Evolutionary conservation across 2,329 filamentous ascomycete species (phyloP), one percentile per base, ranked within the genome.

Genomic region (Aspergillus texensis): DNA sequence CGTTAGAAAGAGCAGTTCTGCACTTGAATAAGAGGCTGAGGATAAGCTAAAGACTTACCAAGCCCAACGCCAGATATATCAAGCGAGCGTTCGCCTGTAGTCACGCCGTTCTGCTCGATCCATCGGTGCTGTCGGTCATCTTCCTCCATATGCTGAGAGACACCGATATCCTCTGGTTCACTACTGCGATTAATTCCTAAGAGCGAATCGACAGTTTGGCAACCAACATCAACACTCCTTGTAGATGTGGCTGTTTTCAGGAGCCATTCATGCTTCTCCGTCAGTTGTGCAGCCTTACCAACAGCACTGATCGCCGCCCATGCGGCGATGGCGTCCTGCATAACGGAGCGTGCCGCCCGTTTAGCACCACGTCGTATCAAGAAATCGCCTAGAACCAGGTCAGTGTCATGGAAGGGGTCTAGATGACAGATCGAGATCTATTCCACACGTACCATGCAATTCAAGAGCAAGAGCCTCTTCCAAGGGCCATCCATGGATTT

Each of bases 391-490:
- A 55, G 24, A 12, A 46, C 53, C 16, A 46, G 12, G 34, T 67
- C 59, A 65, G 41, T 59, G n/a, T 28, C 28, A 21, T 24, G 45
- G 41, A 30, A 55, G 32, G 14, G n/a, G 24, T 24, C n/a, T 58
- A 26, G n/a, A 63, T 28, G 24, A 50, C n/a, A 58, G 4, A 43
- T 12, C 43, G 50, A 54, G 5, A 45, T 43, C 39, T n/a, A 34
- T 32, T 21, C n/a, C 39, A 26, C 21, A 63, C 69, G 54, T 69
- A 75, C 81, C 86, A 68, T 89, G 88, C n/a, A 89, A 73, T 74
- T 90, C 88, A 45, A 86, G 80, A 43, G 83, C 79, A 32, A 88
- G 78, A 3, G 84, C 87, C 70, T 89, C 85, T 63, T 89, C 88
- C 28, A 89, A 71, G 1, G 82, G 77, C 70, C 86, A 87, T 16